Base-by-base conservation (phyloP, 345 rosid species). In the Salix suchowensis region DNA sequence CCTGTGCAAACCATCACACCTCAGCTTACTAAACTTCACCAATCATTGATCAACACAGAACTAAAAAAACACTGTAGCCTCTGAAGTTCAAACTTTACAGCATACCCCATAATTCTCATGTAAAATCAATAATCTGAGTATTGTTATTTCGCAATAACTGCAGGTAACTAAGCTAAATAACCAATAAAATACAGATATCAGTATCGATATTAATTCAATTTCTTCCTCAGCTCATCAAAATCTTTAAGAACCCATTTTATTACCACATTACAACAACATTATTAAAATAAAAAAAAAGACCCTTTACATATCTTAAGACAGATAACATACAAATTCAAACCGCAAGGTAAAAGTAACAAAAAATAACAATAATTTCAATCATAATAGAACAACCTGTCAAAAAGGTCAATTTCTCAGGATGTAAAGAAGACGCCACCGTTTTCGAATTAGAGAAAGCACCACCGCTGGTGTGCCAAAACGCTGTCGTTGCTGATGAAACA, bases 381-480 rank as follows among this genome's bases (percentile, higher is more conserved):
- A 37, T 68, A 76, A 21, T 23, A n/a, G 23, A 54, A 72, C 55
- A 32, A 89, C 96, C 91, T 88, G 78, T 77, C 15, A 82, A 80
- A 67, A 37, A 74, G 74, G 68, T 80, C 87, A 76, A 84, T 75
- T 78, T 82, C 44, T 52, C 37, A 13, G 73, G 76, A 8, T 9
- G 75, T 77, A 73, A 30, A 30, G 78, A 73, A 21, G 65, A 67
- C 84, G 42, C 77, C 9, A 55, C 50, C 0, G 81, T 46, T 37
- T 42, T 66, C 23, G 23, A 70, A 79, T 61, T 13, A 46, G 78
- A 74, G 12, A 68, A 64, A 42, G 23, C 50, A 12, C 40, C 14
- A 55, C 79, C 11, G 42, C 5, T 15, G 65, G 48, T 66, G 72
- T 68, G 28, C 36, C 7, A 19, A 12, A 73, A 82, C 69, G 81